Evolutionary conservation across 2,329 filamentous ascomycete species (phyloP).

Genomic region (Alternaria sp.): DNA sequence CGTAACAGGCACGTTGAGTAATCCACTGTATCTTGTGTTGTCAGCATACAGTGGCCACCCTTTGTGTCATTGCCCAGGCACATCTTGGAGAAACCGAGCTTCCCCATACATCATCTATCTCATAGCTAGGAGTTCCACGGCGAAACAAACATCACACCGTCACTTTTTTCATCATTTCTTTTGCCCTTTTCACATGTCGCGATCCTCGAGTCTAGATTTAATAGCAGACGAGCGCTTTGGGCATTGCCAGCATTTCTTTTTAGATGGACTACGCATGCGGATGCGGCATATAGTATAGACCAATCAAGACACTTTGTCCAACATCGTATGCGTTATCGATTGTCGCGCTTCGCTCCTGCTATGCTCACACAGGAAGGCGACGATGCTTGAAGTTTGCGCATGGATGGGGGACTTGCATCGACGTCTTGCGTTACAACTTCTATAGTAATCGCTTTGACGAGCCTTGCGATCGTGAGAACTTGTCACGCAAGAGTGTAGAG

Average conservation of each 20-base stretch:
- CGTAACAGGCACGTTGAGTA: neutral
- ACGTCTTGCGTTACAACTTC: neutral
- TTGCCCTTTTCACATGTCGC: slow-evolving; percentile 1
- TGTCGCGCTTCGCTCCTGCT: neutral
- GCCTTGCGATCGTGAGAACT: too few relatives aligned
- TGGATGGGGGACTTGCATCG: too few relatives aligned
- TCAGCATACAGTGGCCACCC: neutral
- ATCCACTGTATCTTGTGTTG: neutral
- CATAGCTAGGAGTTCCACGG: slow-evolving; percentile 16
- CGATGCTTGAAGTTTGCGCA: neutral
- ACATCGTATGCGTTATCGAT: neutral
- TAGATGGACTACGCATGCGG: slow-evolving; percentile 1
- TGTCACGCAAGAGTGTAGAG: too few relatives aligned
- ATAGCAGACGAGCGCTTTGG: slow-evolving; percentile 2
- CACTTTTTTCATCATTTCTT: neutral
- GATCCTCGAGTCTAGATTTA: neutral
- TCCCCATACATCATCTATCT: neutral
- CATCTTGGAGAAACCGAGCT: neutral
- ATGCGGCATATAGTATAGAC: slow-evolving; percentile 12
- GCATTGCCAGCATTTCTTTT: neutral
- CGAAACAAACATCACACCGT: slow-evolving; percentile 2
- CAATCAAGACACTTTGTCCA: slow-evolving; percentile 11
- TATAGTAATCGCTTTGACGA: neutral
- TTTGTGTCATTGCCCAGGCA: neutral
- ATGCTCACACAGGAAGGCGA: neutral